These are phyloP conservation scores for Stereocaulon alpinum DNA, from an alignment of 495 filamentous ascomycete genomes.

Conservation along the genomic window DNA sequence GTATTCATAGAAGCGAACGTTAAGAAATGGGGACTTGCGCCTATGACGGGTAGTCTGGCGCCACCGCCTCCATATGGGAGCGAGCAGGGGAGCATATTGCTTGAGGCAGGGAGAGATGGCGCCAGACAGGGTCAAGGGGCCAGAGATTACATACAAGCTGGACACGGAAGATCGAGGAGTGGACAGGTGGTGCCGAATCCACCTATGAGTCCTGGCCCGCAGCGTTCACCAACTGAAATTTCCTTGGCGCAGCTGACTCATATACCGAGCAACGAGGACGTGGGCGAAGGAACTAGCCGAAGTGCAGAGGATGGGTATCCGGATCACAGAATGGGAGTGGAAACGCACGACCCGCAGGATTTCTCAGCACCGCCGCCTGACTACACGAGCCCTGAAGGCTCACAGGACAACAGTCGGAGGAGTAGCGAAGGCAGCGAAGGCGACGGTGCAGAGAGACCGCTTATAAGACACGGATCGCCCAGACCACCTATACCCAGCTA, in stretches of 20 bases:
- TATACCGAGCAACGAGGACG: constrained; percentile 60
- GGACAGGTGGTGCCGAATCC: constrained; percentile 52
- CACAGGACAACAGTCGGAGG: constrained; percentile 40
- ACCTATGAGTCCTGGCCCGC: constrained; percentile 79
- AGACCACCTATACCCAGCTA: constrained; percentile 56
- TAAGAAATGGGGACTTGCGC: constrained; percentile 97
- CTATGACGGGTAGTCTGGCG: constrained; percentile 88
- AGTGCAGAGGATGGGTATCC: constrained; percentile 32
- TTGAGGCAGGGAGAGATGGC: constrained; percentile 73
- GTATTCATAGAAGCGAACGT: constrained; percentile 99
- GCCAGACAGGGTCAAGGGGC: constrained; percentile 41
- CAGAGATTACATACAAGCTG: constrained; percentile 32
- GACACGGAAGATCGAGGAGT: constrained; percentile 33
- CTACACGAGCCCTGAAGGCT: constrained; percentile 59
- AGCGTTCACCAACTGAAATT: constrained; percentile 91
- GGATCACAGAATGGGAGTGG: constrained; percentile 30
- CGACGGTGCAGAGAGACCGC: constrained; percentile 30
- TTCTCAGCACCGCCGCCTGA: constrained; percentile 49
- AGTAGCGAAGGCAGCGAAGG: constrained; percentile 36
- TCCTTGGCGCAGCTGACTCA: constrained; percentile 72
- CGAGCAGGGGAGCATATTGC: constrained; percentile 87
- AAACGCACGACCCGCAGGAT: constrained; percentile 29
- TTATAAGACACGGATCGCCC: constrained; percentile 30
- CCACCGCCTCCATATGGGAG: constrained; percentile 94
- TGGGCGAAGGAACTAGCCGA: constrained; percentile 65